Evolutionary conservation across 768 basidiomycete species (phyloP).

Genomic region (Trametes punicea): DNA sequence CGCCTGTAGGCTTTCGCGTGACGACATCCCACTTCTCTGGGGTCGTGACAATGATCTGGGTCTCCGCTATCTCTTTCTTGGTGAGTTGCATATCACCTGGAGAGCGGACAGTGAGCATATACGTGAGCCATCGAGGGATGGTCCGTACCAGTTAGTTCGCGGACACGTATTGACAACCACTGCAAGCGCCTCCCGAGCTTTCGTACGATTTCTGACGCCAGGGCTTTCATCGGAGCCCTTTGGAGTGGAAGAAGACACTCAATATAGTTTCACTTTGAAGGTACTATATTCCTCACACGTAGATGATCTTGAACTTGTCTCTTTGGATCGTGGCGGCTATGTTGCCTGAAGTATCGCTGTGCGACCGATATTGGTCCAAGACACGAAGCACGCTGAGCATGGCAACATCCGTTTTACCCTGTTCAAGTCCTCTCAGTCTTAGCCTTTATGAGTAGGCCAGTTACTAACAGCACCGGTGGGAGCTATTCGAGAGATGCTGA

Average conservation of each 20-base stretch:
- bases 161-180: slow-evolving; percentile 84
- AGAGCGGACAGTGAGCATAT: neutral
- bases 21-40: slow-evolving; percentile 99
- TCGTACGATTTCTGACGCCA: slow-evolving; percentile 92
- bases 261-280: neutral
- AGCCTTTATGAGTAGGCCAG: neutral
- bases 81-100: slow-evolving; percentile 95
- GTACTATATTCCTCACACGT: slow-evolving; percentile 59
- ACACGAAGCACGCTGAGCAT: slow-evolving; percentile 92
- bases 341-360: slow-evolving; percentile 28
- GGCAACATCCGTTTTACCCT: slow-evolving; percentile 99
- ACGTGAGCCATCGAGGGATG: neutral
- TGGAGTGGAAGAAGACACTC: neutral
- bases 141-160: slow-evolving; percentile 78
- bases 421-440: neutral
- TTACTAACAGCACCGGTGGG: slow-evolving; percentile 91
- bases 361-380: slow-evolving; percentile 61
- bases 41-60: slow-evolving; percentile 97
- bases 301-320: slow-evolving; percentile 91
- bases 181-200: slow-evolving; percentile 87
- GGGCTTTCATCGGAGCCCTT: slow-evolving; percentile 98
- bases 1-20: slow-evolving; percentile 93
- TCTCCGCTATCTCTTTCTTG: slow-evolving; percentile 87
- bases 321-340: slow-evolving; percentile 54
- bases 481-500: slow-evolving; percentile 43